Conservation (phyloP, 139 green algal genomes). For the Haematococcus lacustris region DNA sequence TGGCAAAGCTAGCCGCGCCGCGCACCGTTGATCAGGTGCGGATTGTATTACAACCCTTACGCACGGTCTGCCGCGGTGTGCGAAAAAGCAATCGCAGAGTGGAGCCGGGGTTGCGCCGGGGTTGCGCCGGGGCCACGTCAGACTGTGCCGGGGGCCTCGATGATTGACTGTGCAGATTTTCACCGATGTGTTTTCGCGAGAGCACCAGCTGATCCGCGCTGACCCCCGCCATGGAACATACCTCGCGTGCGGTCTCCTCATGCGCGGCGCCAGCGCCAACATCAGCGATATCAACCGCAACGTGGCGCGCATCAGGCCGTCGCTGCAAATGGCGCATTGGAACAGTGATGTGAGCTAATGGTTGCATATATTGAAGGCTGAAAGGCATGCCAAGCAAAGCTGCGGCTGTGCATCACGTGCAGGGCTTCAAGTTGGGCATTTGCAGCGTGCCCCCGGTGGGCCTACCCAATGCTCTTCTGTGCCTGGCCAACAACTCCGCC, state of each 20-base stretch:
- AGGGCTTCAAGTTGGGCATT: conserved; percentile 73
- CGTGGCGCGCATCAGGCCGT: conserved; percentile 46
- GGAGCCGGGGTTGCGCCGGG: too few species aligned
- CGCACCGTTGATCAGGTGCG: conserved; percentile 54
- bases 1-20: conserved; percentile 20
- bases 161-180: conserved; percentile 49
- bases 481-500: conserved; percentile 71
- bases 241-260: conserved; percentile 65
- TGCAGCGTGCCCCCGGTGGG: conserved; percentile 58
- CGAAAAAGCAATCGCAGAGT: too few species aligned
- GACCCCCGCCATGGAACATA: conserved; percentile 53
- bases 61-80: neutral
- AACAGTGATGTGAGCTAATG: conserved; percentile 60
- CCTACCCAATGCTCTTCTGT: conserved; percentile 55
- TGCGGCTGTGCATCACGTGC: too few species aligned
- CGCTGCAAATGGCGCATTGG: conserved; percentile 66
- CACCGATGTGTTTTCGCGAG: conserved; percentile 50
- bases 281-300: conserved; percentile 65
- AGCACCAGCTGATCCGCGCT: conserved; percentile 57
- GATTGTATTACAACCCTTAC: neutral
- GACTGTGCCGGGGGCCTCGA: too few species aligned
- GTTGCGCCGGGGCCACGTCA: too few species aligned
- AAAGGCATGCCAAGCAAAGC: too few species aligned
- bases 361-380: too few species aligned
- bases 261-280: conserved; percentile 40